Evolutionary conservation across 805 yeast species (phyloP).

Genomic region (Nakazawaea ambrosiae): DNA sequence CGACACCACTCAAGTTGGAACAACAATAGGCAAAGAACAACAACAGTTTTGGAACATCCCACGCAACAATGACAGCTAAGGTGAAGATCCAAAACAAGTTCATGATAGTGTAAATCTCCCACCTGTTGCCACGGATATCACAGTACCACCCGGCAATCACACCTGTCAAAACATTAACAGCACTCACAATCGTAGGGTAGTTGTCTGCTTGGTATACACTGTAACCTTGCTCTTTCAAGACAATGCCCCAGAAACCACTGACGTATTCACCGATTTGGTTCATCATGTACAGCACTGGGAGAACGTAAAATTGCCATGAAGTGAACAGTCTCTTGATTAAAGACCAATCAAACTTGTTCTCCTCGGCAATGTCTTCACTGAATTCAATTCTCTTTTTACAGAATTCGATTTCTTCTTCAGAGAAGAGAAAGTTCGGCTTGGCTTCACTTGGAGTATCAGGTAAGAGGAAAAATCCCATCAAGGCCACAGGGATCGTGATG

Average conservation of each 20-base stretch:
- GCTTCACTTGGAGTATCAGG: conserved; percentile 36
- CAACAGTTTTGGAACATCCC: conserved; percentile 40
- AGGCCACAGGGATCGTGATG: conserved; percentile 48
- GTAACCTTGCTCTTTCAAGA: conserved; percentile 35
- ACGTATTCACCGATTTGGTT: conserved; percentile 32
- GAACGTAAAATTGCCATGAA: conserved; percentile 52
- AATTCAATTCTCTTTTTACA: conserved; percentile 37
- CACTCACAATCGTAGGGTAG: conserved; percentile 47
- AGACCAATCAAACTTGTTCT: conserved; percentile 17
- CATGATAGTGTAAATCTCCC: conserved; percentile 7
- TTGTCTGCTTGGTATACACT: conserved; percentile 39
- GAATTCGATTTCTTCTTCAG: conserved; percentile 31
- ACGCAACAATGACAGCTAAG: conserved; percentile 34
- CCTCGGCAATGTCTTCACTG: conserved; percentile 16
- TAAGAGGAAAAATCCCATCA: conserved; percentile 50
- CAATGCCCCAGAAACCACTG: conserved; percentile 39
- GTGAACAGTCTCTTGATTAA: conserved; percentile 37
- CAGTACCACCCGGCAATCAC: conserved; percentile 8
- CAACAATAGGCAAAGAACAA: conserved; percentile 30
- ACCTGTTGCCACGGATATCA: conserved; percentile 7
- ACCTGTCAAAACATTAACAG: conserved; percentile 33
- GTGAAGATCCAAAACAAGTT: conserved; percentile 24
- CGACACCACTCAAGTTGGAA: conserved; percentile 33
- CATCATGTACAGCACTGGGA: conserved; percentile 22
- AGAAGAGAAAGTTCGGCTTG: conserved; percentile 30